These are phyloP conservation scores for Colletotrichum spaethianum DNA, from an alignment of 2,329 filamentous ascomycete genomes.

Conservation along the genomic window DNA sequence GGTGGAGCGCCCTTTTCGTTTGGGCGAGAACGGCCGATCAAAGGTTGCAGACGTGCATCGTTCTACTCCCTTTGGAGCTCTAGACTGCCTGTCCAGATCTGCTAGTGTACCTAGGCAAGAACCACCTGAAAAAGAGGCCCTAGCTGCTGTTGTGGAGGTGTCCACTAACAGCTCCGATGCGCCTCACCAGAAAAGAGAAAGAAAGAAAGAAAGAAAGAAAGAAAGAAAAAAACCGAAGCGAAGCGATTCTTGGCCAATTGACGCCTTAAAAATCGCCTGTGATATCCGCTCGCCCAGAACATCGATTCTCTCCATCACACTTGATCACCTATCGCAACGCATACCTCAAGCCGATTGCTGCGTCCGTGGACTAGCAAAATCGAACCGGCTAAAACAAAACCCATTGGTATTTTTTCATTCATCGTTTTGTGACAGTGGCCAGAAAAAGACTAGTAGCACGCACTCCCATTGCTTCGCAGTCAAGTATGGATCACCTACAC, in stretches of 20 bases:
- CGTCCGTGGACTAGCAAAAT: neutral
- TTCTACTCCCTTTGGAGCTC: constrained; percentile 12
- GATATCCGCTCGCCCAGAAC: constrained; percentile 24
- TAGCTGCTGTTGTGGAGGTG: constrained; percentile 10
- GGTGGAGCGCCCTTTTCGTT: constrained; percentile 29
- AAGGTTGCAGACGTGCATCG: constrained; percentile 4
- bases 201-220: neutral
- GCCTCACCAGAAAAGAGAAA: neutral
- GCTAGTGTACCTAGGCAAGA: constrained; percentile 28
- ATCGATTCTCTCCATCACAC: neutral
- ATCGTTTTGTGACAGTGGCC: constrained; percentile 42
- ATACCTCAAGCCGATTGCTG: neutral
- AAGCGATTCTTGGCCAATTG: constrained; percentile 22
- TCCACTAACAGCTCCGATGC: constrained; percentile 26
- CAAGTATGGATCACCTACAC: constrained; percentile 60
- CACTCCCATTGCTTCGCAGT: constrained; percentile 66
- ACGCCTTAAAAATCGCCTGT: constrained; percentile 23
- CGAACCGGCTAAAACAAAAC: neutral
- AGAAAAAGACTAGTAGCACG: constrained; percentile 65
- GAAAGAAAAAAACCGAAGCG: neutral
- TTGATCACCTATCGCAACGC: constrained; percentile 1
- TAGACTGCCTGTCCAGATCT: constrained; percentile 16
- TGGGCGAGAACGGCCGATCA: constrained; percentile 31
- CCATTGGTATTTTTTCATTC: neutral
- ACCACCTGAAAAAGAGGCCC: constrained; percentile 7